A percentile compares a stretch with the other conserved stretches of the same genome.
phyloP scores from a whole-genome alignment of 129 eudicot genomes.

The Centaurea solstitialis region DNA sequence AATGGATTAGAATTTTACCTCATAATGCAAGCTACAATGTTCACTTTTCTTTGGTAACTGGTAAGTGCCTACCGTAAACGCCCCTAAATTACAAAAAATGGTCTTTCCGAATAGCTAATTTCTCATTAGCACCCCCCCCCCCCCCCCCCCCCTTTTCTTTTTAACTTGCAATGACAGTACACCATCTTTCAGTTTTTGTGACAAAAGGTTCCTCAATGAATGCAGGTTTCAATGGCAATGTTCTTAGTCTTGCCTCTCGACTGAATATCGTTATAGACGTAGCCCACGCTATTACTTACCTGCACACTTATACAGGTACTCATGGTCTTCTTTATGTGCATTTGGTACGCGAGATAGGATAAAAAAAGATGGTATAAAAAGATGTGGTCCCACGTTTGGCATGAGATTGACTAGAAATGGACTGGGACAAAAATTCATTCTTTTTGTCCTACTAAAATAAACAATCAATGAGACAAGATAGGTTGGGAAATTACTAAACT shows the following conservation, averaged over 20 bases:
- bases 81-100: neutral
- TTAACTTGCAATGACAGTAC: neutral
- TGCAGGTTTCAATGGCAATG: constrained; percentile 59
- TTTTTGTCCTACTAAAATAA: neutral
- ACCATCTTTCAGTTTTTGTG: neutral
- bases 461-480: neutral
- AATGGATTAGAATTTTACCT: too few species aligned
- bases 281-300: constrained; percentile 92
- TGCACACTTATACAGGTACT: constrained; percentile 87
- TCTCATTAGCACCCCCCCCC: neutral
- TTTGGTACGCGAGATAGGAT: neutral
- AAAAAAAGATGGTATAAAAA: neutral
- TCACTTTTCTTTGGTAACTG: too few species aligned
- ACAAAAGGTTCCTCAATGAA: neutral
- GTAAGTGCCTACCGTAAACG: too few species aligned
- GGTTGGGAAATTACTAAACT: neutral
- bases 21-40: too few species aligned
- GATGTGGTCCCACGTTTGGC: neutral
- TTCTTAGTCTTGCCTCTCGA: constrained; percentile 75
- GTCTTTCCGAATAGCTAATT: neutral
- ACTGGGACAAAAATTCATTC: neutral
- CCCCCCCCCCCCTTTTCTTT: too few species aligned
- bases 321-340: neutral
- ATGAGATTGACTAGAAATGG: neutral
- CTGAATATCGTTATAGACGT: constrained; percentile 85